phyloP scores from a whole-genome alignment of 2,329 filamentous ascomycete species.

The Colletotrichum nymphaeae region DNA sequence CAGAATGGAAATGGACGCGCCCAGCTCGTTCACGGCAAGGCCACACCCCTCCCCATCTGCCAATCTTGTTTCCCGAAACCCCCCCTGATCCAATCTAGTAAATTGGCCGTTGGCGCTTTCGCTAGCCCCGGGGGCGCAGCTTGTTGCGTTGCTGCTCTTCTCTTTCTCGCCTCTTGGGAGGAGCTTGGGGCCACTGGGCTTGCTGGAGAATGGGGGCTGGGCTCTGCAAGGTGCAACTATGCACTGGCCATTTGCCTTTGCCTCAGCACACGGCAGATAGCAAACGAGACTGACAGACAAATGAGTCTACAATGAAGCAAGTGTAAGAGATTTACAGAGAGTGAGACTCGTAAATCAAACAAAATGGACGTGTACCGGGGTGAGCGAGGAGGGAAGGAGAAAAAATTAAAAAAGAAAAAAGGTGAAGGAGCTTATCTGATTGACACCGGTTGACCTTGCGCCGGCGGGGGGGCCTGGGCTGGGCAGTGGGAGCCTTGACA shows the following conservation, averaged over 20 bases:
- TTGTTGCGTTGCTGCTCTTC: background rate
- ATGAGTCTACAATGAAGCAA: background rate
- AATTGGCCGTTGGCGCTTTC: slow-evolving; percentile 21
- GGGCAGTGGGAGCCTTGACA: slow-evolving; percentile 2
- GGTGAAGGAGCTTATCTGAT: slow-evolving; percentile 13
- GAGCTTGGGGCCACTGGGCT: background rate
- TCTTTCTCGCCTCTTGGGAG: background rate
- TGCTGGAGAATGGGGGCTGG: background rate
- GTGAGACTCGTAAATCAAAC: no score
- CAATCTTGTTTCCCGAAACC: slow-evolving; percentile 13
- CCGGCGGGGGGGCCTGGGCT: background rate
- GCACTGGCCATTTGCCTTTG: background rate
- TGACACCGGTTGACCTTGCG: background rate
- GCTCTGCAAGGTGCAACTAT: background rate
- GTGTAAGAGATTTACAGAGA: background rate
- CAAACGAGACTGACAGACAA: no score
- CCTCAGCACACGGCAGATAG: no score
- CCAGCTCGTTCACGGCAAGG: background rate
- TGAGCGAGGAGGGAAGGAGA: background rate
- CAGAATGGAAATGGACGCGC: background rate
- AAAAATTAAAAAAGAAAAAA: background rate
- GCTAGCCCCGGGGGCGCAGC: slow-evolving; percentile 26
- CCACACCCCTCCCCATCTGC: background rate
- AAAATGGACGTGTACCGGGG: background rate
- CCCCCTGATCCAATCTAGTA: slow-evolving; percentile 24